Percentiles rank a stretch among this genome's conserved stretches.
Evolutionary conservation across 768 basidiomycete species (phyloP).

Genomic region (Kwoniella mangroviensis): DNA sequence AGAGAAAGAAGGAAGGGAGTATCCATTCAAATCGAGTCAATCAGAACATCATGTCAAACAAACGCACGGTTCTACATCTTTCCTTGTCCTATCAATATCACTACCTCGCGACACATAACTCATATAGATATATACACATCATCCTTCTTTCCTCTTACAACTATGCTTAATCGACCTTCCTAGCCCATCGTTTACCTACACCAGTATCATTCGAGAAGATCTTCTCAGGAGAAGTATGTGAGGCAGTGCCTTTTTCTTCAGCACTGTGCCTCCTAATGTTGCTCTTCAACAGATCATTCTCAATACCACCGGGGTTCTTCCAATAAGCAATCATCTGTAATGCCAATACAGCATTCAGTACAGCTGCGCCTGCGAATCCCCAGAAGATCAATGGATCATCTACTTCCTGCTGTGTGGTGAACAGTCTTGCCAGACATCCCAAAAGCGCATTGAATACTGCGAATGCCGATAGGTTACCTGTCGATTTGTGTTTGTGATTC

Average conservation of each 20-base stretch:
- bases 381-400: slow-evolving; percentile 78
- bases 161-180: slow-evolving; percentile 44
- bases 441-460: slow-evolving; percentile 84
- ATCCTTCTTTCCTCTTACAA: background rate
- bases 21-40: background rate
- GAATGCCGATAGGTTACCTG: slow-evolving; percentile 92
- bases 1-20: background rate
- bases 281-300: slow-evolving; percentile 14
- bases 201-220: slow-evolving; percentile 4
- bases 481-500: slow-evolving; percentile 74
- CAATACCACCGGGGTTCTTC: slow-evolving; percentile 34
- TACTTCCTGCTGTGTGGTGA: slow-evolving; percentile 90
- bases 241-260: slow-evolving; percentile 15
- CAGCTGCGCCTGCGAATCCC: slow-evolving; percentile 80
- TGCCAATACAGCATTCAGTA: slow-evolving; percentile 82
- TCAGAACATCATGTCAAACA: background rate
- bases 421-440: slow-evolving; percentile 88
- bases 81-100: background rate
- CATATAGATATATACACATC: background rate
- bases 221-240: slow-evolving; percentile 13
- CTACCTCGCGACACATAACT: background rate
- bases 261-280: slow-evolving; percentile 20
- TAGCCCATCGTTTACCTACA: slow-evolving; percentile 31
- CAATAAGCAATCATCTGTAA: slow-evolving; percentile 76
- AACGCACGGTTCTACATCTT: background rate